These are phyloP conservation scores for Neurospora sp. DNA, from an alignment of 2,329 filamentous ascomycete genomes.

Conservation along the genomic window DNA sequence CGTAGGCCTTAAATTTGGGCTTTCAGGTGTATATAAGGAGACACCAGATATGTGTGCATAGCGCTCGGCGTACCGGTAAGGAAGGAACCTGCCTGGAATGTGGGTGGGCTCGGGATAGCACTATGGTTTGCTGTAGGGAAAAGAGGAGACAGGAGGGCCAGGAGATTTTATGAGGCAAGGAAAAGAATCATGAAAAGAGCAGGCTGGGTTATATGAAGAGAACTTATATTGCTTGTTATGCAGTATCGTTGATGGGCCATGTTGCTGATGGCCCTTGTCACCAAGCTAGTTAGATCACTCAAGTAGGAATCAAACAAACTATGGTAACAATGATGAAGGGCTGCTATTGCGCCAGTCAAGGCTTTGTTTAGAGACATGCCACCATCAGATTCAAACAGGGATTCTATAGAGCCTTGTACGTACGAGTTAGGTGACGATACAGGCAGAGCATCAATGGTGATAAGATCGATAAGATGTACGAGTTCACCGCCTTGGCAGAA, in stretches of 20 bases:
- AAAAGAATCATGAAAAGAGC: background rate
- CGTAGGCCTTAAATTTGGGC: slow-evolving; percentile 10
- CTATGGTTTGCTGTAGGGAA: background rate
- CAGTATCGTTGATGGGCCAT: background rate
- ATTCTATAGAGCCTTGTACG: background rate
- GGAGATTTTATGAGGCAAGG: background rate
- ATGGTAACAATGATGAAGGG: background rate
- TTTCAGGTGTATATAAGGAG: background rate
- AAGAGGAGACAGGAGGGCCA: background rate
- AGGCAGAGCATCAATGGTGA: background rate
- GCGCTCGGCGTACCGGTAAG: slow-evolving; percentile 9
- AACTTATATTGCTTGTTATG: background rate
- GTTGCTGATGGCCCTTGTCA: background rate
- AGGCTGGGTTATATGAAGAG: background rate
- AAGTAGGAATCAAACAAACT: background rate
- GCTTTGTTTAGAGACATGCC: background rate
- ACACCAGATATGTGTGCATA: slow-evolving; percentile 9
- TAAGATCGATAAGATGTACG: background rate
- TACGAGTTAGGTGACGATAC: background rate
- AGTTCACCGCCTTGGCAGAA: slow-evolving; percentile 20
- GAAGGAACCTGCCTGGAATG: background rate
- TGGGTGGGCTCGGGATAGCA: background rate
- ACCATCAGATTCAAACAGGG: background rate
- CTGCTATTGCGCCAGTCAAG: background rate
- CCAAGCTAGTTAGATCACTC: background rate